phyloP scores from a whole-genome alignment of 768 basidiomycete genomes.

The Pholiota molesta region DNA sequence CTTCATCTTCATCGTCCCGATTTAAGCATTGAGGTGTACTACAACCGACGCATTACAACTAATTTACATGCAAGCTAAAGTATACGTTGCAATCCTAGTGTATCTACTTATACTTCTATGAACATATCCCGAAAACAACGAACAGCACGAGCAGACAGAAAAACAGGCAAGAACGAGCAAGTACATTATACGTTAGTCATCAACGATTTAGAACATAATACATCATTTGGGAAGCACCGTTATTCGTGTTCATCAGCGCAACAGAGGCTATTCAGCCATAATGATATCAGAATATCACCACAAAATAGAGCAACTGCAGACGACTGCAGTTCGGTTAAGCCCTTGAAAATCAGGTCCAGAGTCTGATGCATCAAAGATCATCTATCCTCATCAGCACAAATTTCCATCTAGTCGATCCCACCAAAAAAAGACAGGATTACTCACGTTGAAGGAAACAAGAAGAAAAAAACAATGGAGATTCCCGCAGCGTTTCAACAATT shows the following conservation, averaged over 20 bases:
- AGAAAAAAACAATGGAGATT: not conserved
- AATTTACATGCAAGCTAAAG: not conserved
- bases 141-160: not conserved
- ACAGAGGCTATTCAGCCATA: not conserved
- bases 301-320: not conserved
- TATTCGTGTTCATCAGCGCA: not conserved
- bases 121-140: not conserved
- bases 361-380: not conserved
- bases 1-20: not conserved
- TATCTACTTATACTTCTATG: not conserved
- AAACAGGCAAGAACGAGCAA: not conserved
- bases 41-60: not conserved
- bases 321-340: no score
- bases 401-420: not conserved
- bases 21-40: not conserved
- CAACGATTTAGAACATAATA: not conserved
- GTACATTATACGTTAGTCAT: not conserved
- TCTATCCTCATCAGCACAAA: not conserved
- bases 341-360: no score
- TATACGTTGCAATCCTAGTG: not conserved
- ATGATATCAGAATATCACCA: not conserved
- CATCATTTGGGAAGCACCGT: not conserved
- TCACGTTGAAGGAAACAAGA: not conserved
- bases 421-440: not conserved
- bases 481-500: constrained; percentile 24